Conservation (phyloP, 345 rosid species). For the Populus alba region DNA sequence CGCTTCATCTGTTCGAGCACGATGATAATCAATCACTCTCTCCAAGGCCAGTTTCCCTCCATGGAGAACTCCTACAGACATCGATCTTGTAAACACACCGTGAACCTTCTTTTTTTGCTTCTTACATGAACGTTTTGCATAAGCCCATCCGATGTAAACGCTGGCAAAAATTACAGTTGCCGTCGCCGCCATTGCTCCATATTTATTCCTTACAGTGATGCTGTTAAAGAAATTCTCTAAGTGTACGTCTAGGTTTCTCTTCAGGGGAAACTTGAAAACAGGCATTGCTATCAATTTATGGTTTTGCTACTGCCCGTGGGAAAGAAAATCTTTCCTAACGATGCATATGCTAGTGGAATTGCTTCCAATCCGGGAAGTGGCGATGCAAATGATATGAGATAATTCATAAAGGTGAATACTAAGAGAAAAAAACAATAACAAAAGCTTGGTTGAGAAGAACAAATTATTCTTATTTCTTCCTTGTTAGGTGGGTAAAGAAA, state of each 20-base stretch:
- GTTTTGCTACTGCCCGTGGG: neutral
- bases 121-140: constrained; percentile 29
- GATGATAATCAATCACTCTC: constrained; percentile 49
- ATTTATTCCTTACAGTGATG: constrained; percentile 33
- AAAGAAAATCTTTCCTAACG: neutral
- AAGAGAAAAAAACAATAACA: neutral
- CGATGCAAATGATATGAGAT: neutral
- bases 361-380: neutral
- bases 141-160: constrained; percentile 43
- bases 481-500: constrained; percentile 32
- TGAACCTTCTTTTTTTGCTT: constrained; percentile 12
- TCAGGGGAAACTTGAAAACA: neutral
- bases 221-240: constrained; percentile 24
- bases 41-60: constrained; percentile 56
- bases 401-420: neutral
- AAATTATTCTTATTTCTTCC: constrained; percentile 32
- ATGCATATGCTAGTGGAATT: neutral
- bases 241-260: neutral
- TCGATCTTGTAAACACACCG: constrained; percentile 28
- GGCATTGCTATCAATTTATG: neutral
- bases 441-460: neutral
- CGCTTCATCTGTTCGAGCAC: constrained; percentile 30
- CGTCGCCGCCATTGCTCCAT: constrained; percentile 39
- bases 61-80: constrained; percentile 48
- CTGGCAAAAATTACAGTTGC: constrained; percentile 40